These are phyloP conservation scores for Stemphylium beticola DNA, from an alignment of 2,329 filamentous ascomycete genomes.

Conservation along the genomic window DNA sequence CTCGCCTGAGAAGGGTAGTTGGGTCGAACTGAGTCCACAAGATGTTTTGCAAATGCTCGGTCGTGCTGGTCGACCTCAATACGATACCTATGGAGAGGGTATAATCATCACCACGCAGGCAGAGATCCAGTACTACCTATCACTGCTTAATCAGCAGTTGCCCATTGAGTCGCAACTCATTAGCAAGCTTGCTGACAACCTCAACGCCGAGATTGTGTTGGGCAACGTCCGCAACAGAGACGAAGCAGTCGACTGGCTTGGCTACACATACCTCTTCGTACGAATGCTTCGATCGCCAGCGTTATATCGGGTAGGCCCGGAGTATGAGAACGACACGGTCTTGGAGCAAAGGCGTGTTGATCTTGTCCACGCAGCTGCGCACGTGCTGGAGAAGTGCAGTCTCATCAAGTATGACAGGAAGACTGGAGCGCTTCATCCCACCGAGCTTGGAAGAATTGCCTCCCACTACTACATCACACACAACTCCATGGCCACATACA, in stretches of 20 bases:
- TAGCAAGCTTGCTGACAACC: slow-evolving; percentile 89
- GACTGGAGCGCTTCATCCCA: slow-evolving; percentile 84
- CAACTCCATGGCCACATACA: slow-evolving; percentile 96
- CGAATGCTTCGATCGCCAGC: slow-evolving; percentile 96
- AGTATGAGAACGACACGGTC: slow-evolving; percentile 90
- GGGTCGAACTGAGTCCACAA: slow-evolving; percentile 96
- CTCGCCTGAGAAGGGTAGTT: slow-evolving; percentile 97
- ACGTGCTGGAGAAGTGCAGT: slow-evolving; percentile 83
- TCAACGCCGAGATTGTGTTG: slow-evolving; percentile 95
- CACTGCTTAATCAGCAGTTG: slow-evolving; percentile 92
- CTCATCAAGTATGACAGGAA: slow-evolving; percentile 96
- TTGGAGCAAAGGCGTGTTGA: slow-evolving; percentile 98
- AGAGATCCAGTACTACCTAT: slow-evolving; percentile 97
- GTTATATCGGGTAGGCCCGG: slow-evolving; percentile 91
- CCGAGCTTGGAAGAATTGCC: slow-evolving; percentile 91
- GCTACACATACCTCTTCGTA: slow-evolving; percentile 97
- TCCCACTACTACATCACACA: slow-evolving; percentile 99
- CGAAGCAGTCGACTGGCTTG: slow-evolving; percentile 98
- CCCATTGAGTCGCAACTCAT: slow-evolving; percentile 97
- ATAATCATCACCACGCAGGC: slow-evolving; percentile 97
- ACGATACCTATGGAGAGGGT: slow-evolving; percentile 96
- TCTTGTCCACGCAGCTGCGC: slow-evolving; percentile 90
- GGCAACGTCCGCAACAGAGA: slow-evolving; percentile 91
- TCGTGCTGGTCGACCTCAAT: slow-evolving; percentile 94
- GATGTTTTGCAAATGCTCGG: slow-evolving; percentile 99